Conservation (phyloP, 495 filamentous ascomycete species). For the Lepidopterella palustris region DNA sequence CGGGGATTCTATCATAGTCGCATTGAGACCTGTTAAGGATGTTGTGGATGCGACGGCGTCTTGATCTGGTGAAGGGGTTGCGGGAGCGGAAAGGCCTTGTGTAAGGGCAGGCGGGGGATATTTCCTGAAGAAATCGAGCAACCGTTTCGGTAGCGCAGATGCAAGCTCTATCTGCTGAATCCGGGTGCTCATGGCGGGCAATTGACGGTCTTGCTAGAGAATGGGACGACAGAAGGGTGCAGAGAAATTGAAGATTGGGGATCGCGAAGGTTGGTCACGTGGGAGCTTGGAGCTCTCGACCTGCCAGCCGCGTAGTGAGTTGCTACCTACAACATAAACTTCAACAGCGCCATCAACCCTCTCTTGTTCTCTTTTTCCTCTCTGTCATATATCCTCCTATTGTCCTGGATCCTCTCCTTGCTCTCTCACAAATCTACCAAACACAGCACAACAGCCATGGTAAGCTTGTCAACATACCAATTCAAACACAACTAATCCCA, state of each 20-base stretch:
- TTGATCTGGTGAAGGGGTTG: constrained; percentile 11
- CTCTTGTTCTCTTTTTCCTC: background rate
- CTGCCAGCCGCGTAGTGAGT: constrained; percentile 10
- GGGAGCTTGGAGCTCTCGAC: background rate
- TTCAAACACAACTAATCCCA: constrained; percentile 17
- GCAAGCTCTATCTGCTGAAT: constrained; percentile 53
- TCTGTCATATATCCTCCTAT: background rate
- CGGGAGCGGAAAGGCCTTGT: constrained; percentile 38
- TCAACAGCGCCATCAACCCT: background rate
- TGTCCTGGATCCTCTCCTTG: background rate
- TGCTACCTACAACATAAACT: constrained; percentile 8
- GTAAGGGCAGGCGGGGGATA: constrained; percentile 64
- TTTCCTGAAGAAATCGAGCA: constrained; percentile 82
- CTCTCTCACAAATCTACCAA: background rate
- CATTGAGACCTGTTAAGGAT: constrained; percentile 7
- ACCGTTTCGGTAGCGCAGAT: constrained; percentile 58
- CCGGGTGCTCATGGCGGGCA: background rate
- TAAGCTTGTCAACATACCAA: constrained; percentile 9
- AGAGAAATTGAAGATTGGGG: background rate
- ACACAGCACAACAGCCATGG: constrained; percentile 20
- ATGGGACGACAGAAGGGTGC: background rate
- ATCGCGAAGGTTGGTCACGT: constrained; percentile 1
- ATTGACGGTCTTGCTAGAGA: constrained; percentile 7
- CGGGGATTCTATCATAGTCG: constrained; percentile 23
- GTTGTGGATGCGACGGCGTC: constrained; percentile 11